A percentile compares a stretch with the other conserved stretches of the same genome.
Conservation (phyloP, 345 rosid genomes). For the Eucalyptus albens region DNA sequence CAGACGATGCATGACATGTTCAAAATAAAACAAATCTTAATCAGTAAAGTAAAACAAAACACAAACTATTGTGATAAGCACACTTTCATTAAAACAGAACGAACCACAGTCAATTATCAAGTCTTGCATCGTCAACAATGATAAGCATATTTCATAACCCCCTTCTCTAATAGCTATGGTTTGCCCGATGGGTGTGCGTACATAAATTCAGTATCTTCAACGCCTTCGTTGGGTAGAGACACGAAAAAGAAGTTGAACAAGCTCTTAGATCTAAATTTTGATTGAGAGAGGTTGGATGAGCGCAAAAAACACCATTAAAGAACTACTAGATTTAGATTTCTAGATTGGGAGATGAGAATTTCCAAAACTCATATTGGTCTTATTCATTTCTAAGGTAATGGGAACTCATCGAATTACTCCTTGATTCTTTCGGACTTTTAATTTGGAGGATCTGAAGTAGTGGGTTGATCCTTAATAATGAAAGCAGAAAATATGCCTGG, state of each 20-base stretch:
- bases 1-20: rapidly evolving
- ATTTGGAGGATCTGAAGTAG: not conserved
- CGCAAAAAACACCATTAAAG: too few relatives aligned
- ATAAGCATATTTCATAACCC: rapidly evolving
- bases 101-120: rapidly evolving
- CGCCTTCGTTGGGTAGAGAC: rapidly evolving
- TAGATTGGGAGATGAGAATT: not conserved
- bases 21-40: too few relatives aligned
- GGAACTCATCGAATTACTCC: not conserved
- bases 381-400: not conserved
- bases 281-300: not conserved
- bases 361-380: not conserved
- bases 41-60: not conserved
- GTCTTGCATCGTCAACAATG: rapidly evolving
- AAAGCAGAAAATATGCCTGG: not conserved
- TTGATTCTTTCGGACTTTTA: not conserved
- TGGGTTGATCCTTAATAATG: not conserved
- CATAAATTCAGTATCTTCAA: not conserved
- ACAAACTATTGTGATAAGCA: not conserved
- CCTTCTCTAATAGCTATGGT: not conserved
- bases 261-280: not conserved
- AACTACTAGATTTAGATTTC: not conserved
- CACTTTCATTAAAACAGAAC: too few relatives aligned
- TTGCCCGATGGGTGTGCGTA: too few relatives aligned
- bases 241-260: not conserved